Evolutionary conservation across 1,284 basidiomycete genomes (phyloP), one percentile per base, ranked within the genome.

Genomic region (Cerrena zonata): DNA sequence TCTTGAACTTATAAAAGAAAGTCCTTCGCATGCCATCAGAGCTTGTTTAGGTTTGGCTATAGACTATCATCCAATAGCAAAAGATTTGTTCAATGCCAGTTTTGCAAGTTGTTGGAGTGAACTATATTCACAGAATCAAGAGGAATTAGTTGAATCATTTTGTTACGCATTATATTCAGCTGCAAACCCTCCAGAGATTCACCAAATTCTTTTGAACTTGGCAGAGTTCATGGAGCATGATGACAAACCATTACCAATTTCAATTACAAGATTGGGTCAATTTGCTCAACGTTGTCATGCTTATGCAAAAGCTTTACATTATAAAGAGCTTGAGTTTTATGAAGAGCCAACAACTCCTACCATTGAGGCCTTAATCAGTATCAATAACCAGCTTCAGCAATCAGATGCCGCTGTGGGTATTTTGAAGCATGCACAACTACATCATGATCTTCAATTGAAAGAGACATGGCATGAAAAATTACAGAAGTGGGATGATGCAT

Each of bases 151-250:
- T 44, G 84, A 86, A 38, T 86, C 93, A 3, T 90, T 99, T 47
- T 91, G 96, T 64, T 74, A 72, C 50, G 95, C 96, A 0, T 89
- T 99, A 57, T 91, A 87, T 55, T 92, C 76, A 2, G 74, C 79
- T 11, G 82, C 77, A 3, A 85, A 92, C 2, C 92, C 95, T 0
- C 80, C 91, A 3, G 94, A 98, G 50, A 79, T 99, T 26, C 91
- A 95, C n/a, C 92, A 97, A 65, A 83, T 91, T 44, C 75, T 99
- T 25, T 80, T 99, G 54, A 94, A 94, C 67, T 77, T 99, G n/a
- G 94, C 94, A 5, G 96, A 99, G 68, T 99, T 99, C 67, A 97
- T 99, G 91, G 96, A 99, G 69, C 96, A 98, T 62, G 95, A 99
- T 68, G 96, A 99, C 67, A 97, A 97, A 66, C 82, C 91, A 1